phyloP scores from a whole-genome alignment of 208 protist species.

The Leishmania martiniquensis region DNA sequence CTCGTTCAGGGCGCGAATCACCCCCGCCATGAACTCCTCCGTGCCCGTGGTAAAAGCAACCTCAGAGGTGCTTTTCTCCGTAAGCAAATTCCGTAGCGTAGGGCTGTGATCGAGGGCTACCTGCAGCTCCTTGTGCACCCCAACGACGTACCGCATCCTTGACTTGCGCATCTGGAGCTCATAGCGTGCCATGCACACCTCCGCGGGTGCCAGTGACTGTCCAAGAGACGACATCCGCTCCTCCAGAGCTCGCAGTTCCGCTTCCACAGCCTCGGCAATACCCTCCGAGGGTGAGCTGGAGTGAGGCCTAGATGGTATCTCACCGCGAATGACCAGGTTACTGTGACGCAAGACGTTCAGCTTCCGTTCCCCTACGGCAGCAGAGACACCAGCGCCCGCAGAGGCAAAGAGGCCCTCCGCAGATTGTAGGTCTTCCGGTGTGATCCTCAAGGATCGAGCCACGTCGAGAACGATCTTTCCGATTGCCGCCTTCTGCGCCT shows the following conservation, averaged over 20 bases:
- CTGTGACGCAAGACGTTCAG: conserved; percentile 74
- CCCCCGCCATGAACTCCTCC: conserved; percentile 44
- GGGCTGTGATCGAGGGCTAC: conserved; percentile 50
- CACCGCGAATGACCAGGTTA: conserved; percentile 84
- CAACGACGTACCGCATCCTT: conserved; percentile 87
- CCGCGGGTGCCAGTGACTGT: conserved; percentile 37
- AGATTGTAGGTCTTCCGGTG: conserved; percentile 61
- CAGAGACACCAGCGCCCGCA: background rate
- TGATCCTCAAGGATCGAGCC: conserved; percentile 40
- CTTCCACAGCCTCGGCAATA: conserved; percentile 9
- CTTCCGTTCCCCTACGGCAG: background rate
- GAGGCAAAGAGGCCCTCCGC: conserved; percentile 22
- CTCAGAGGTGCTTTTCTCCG: background rate
- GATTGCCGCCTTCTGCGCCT: conserved; percentile 74
- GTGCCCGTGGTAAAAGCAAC: conserved; percentile 14
- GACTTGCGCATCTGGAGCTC: conserved; percentile 72
- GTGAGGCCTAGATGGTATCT: conserved; percentile 43
- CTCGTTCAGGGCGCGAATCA: conserved; percentile 59
- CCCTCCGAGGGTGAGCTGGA: background rate
- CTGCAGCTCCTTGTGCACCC: conserved; percentile 77
- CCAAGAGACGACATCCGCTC: conserved; percentile 51
- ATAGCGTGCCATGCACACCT: conserved; percentile 73
- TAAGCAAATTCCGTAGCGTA: conserved; percentile 8
- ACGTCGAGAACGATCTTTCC: conserved; percentile 59
- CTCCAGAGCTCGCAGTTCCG: conserved; percentile 60